Conservation (phyloP, 768 basidiomycete species). For the Calvatia gigantea region DNA sequence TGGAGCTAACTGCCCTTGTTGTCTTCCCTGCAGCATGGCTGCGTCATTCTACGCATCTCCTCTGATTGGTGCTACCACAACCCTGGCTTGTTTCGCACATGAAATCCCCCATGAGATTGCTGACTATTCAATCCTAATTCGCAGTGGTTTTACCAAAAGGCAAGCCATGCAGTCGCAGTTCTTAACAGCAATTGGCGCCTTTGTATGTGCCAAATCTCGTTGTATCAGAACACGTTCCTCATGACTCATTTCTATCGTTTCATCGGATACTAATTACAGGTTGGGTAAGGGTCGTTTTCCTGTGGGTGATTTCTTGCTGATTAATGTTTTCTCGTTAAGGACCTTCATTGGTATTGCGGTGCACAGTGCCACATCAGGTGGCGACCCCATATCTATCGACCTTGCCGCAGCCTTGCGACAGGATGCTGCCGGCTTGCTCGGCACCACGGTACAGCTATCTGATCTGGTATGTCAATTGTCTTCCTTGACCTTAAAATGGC, state of each 20-base stretch:
- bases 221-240: slow-evolving; percentile 18
- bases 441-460: slow-evolving; percentile 73
- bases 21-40: slow-evolving; percentile 60
- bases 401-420: slow-evolving; percentile 77
- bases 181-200: slow-evolving; percentile 87
- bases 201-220: slow-evolving; percentile 50
- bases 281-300: slow-evolving; percentile 34
- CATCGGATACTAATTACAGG: slow-evolving; percentile 24
- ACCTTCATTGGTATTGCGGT: slow-evolving; percentile 89
- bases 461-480: slow-evolving; percentile 64
- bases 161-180: slow-evolving; percentile 96
- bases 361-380: slow-evolving; percentile 61
- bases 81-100: slow-evolving; percentile 92
- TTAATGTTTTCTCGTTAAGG: slow-evolving; percentile 31
- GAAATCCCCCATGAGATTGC: slow-evolving; percentile 97
- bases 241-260: slow-evolving; percentile 19
- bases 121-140: slow-evolving; percentile 92
- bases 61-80: slow-evolving; percentile 88
- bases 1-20: not conserved
- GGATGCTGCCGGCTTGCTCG: slow-evolving; percentile 72
- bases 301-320: slow-evolving; percentile 5
- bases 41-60: slow-evolving; percentile 98
- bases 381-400: slow-evolving; percentile 42
- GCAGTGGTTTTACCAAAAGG: slow-evolving; percentile 84
- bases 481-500: not conserved